phyloP scores from a whole-genome alignment of 1,284 basidiomycete species.

The Papiliotrema terrestris region DNA sequence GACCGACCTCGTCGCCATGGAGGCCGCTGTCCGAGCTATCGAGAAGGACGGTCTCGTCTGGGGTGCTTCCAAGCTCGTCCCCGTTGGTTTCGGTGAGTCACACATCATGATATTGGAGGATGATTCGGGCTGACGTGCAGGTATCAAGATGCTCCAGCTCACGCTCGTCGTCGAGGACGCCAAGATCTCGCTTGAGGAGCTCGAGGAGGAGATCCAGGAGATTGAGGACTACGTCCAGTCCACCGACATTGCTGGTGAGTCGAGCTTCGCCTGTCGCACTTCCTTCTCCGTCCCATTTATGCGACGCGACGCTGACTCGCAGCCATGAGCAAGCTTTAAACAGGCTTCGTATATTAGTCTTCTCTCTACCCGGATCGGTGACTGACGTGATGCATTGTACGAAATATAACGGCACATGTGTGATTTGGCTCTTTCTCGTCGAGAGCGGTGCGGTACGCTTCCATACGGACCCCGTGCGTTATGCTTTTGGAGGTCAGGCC shows the following conservation, averaged over 20 bases:
- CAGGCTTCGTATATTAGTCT: background rate
- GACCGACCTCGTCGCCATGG: constrained; percentile 90
- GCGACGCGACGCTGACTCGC: background rate
- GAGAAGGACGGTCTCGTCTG: constrained; percentile 90
- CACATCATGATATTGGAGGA: background rate
- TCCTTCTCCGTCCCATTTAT: too few relatives aligned
- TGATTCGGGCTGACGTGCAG: constrained; percentile 39
- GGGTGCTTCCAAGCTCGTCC: constrained; percentile 79
- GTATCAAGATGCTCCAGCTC: constrained; percentile 89
- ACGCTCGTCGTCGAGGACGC: constrained; percentile 88
- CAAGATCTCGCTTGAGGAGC: constrained; percentile 88
- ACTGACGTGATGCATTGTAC: too few relatives aligned
- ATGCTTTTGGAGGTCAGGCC: too few relatives aligned
- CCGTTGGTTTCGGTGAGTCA: constrained; percentile 63
- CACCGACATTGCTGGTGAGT: constrained; percentile 69
- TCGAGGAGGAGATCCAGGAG: constrained; percentile 83
- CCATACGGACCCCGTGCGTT: too few relatives aligned
- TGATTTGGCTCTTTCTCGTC: too few relatives aligned
- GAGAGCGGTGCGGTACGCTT: too few relatives aligned
- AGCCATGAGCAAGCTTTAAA: background rate
- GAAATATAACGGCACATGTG: too few relatives aligned
- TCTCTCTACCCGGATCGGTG: too few relatives aligned
- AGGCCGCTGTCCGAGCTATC: constrained; percentile 78
- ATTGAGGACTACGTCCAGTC: constrained; percentile 97
- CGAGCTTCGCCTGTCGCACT: background rate